Conservation (phyloP, 768 basidiomycete genomes). For the Lentinula boryana region DNA sequence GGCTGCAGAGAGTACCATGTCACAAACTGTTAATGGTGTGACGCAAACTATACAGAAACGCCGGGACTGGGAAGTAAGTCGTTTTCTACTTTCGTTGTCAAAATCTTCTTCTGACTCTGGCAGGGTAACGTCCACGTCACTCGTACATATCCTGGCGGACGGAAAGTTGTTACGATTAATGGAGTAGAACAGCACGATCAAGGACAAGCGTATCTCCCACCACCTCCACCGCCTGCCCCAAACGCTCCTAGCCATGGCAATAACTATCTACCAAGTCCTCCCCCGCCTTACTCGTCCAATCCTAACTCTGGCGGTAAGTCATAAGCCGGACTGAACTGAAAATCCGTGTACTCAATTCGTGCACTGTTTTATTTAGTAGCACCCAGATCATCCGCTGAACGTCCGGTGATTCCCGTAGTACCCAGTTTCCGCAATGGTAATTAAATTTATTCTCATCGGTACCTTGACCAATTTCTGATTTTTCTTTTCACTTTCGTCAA, state of each 20-base stretch:
- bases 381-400: not conserved
- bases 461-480: not conserved
- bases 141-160: slow-evolving; percentile 61
- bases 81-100: not conserved
- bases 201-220: slow-evolving; percentile 21
- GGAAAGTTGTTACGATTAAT: slow-evolving; percentile 60
- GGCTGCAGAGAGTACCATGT: slow-evolving; percentile 48
- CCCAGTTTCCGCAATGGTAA: not conserved
- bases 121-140: slow-evolving; percentile 76
- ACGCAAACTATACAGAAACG: slow-evolving; percentile 53
- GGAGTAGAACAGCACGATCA: slow-evolving; percentile 45
- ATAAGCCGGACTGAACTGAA: too few species aligned
- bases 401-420: not conserved
- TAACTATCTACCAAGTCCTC: not conserved
- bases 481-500: not conserved
- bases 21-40: slow-evolving; percentile 59
- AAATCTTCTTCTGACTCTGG: slow-evolving; percentile 9
- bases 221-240: not conserved
- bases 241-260: not conserved
- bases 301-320: not conserved
- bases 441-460: not conserved
- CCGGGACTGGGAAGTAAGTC: slow-evolving; percentile 52
- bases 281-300: not conserved
- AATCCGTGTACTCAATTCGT: not conserved
- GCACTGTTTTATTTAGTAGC: not conserved